phyloP scores from a whole-genome alignment of 2,329 filamentous ascomycete genomes.

The Xenosphaeropsis pyriputrescens region DNA sequence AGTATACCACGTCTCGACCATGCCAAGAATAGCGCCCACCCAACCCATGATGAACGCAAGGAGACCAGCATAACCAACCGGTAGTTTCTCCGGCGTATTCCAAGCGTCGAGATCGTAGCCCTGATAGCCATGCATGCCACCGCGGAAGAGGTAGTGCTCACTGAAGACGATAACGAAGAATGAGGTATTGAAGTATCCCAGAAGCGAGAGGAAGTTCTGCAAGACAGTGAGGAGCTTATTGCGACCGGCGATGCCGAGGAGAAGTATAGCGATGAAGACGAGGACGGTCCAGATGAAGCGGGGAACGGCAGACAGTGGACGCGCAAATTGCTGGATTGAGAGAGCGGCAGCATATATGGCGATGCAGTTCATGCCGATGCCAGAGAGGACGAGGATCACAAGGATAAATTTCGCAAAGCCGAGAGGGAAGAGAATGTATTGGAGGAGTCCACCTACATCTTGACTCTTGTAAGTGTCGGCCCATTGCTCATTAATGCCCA shows the following conservation, averaged over 20 bases:
- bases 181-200: constrained; percentile 34
- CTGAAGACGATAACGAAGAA: constrained; percentile 31
- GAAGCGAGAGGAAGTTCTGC: constrained; percentile 29
- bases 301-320: constrained; percentile 25
- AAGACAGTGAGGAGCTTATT: constrained; percentile 27
- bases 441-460: constrained; percentile 29
- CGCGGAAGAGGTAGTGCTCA: constrained; percentile 33
- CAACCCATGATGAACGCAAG: constrained; percentile 28
- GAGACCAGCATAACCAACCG: constrained; percentile 26
- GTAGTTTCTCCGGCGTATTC: constrained; percentile 27
- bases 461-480: constrained; percentile 19
- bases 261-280: constrained; percentile 28
- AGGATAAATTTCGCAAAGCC: constrained; percentile 28
- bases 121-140: constrained; percentile 13
- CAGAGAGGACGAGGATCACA: constrained; percentile 21
- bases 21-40: constrained; percentile 37
- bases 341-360: constrained; percentile 25
- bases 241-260: constrained; percentile 26
- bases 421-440: constrained; percentile 26
- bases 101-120: constrained; percentile 34
- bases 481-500: constrained; percentile 26
- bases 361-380: constrained; percentile 30
- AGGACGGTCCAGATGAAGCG: constrained; percentile 31
- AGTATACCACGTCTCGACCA: constrained; percentile 41
- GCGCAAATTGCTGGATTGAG: constrained; percentile 25